Base-by-base conservation (phyloP, 495 filamentous ascomycete species). In the Podospora comata region DNA sequence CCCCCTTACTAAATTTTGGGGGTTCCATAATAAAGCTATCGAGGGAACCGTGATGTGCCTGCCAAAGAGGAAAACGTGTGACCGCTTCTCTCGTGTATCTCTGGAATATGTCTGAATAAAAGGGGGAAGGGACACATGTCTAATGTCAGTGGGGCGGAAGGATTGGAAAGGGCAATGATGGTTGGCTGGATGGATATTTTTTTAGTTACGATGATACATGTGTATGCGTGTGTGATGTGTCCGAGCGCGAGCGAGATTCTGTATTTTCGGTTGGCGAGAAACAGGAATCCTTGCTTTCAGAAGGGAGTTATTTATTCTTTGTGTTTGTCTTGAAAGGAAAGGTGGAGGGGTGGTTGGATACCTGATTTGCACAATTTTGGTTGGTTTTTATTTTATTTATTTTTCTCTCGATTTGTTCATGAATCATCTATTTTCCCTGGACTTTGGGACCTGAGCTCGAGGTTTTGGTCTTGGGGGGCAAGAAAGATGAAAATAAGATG, bases 1-100 rank as follows among this genome's bases (percentile, higher is more conserved):
- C 81, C 82, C 27, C 77, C 71, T 20, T 83, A 84, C 71, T 83
- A 79, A 74, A 58, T 19, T 30, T 56, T 16, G 32, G 48, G 53
- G 30, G 18, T 5, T 23, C 1, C 23, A 39, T 39, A 39, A 39
- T 39, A 11, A 39, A 39, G 34, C 9, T 1, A 48, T 48, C 2
- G 4, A 11, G 39, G 39, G 9, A 48, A 11, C 9, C 15, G 39
- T 48, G 39, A 48, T 48, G 9, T 48, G 39, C 15, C 13, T 48
- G 7, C 39, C 39, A 11, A 19, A 39, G 53, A 55, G 39, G 4
- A 32, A 65, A 54, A 27, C 23, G 23, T 23, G 48, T 27, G 57
- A 23, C 19, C 34, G 54, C 16, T 26, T 4, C 61, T 30, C 23
- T 32, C 7, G 30, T 32, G 4, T 32, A 6, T 5, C 30, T 32